Evolutionary conservation across 805 yeast genomes (phyloP).

Genomic region (Pichia thaimueangensis): DNA sequence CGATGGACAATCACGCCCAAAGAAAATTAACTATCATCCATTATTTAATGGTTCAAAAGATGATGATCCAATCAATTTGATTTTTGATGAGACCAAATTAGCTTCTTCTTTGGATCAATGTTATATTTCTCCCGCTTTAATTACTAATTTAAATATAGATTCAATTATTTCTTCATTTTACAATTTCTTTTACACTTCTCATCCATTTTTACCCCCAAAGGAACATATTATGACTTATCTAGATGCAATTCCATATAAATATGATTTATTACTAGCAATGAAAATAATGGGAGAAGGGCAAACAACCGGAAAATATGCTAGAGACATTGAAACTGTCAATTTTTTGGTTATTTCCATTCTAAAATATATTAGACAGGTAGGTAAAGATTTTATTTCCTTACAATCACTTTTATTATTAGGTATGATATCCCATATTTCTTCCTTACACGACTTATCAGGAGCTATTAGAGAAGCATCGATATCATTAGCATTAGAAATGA

Average conservation of each 20-base stretch:
- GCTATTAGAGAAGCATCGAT: conserved; percentile 38
- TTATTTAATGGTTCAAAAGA: conserved; percentile 28
- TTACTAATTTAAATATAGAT: conserved; percentile 23
- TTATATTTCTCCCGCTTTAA: conserved; percentile 27
- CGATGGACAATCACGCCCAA: conserved; percentile 9
- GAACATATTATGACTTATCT: conserved; percentile 32
- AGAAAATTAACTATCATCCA: conserved; percentile 25
- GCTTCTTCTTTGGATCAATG: conserved; percentile 17
- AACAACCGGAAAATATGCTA: conserved; percentile 29
- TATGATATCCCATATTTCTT: conserved; percentile 44
- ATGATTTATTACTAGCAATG: conserved; percentile 41
- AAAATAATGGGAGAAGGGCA: conserved; percentile 46
- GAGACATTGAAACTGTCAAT: conserved; percentile 36
- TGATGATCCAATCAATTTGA: conserved; percentile 18
- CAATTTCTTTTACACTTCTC: conserved; percentile 34
- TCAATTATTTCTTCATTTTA: conserved; percentile 31
- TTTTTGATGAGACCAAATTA: conserved; percentile 21
- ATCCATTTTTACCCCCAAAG: conserved; percentile 42
- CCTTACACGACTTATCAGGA: conserved; percentile 41
- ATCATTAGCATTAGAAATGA: conserved; percentile 32
- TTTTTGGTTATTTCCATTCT: conserved; percentile 31
- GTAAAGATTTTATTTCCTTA: conserved; percentile 38
- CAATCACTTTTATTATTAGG: conserved; percentile 38
- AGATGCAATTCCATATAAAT: conserved; percentile 28
- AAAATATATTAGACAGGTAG: conserved; percentile 27